Percentiles rank a stretch among this genome's conserved stretches.
phyloP scores from a whole-genome alignment of 2,329 filamentous ascomycete genomes.

The Amphichorda felina region DNA sequence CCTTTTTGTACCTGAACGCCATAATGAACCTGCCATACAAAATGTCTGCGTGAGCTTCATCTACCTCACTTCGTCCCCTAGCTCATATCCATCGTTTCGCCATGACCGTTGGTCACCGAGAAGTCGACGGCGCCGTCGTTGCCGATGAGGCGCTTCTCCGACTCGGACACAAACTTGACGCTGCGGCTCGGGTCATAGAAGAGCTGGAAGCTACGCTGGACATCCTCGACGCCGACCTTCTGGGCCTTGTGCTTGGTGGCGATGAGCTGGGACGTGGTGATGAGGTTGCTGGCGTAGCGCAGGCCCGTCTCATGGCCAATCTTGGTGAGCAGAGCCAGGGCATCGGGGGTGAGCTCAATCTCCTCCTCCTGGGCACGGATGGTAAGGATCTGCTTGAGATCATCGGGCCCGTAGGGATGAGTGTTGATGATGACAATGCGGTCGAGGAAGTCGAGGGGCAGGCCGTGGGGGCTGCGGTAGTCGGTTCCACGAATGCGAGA shows the following conservation, averaged over 20 bases:
- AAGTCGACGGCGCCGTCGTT: constrained; percentile 74
- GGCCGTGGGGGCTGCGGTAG: constrained; percentile 84
- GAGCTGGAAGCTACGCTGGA: constrained; percentile 84
- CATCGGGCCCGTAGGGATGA: constrained; percentile 66
- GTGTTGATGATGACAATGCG: constrained; percentile 95
- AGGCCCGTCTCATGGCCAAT: constrained; percentile 88
- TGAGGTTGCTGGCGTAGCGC: constrained; percentile 94
- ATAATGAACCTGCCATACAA: not conserved
- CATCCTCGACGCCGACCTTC: constrained; percentile 76
- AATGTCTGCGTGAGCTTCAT: not conserved
- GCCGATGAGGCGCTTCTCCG: constrained; percentile 86
- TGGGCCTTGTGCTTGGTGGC: constrained; percentile 75
- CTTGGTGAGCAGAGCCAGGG: constrained; percentile 86
- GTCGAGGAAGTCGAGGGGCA: constrained; percentile 92
- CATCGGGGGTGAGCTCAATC: constrained; percentile 80
- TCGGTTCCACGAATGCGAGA: constrained; percentile 87
- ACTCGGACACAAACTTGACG: constrained; percentile 81
- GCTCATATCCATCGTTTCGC: constrained; percentile 35
- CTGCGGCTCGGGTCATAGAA: constrained; percentile 88
- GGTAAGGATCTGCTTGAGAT: constrained; percentile 84
- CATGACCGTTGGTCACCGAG: constrained; percentile 36
- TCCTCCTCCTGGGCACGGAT: constrained; percentile 95
- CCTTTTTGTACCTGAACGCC: not conserved
- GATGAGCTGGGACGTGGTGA: constrained; percentile 85
- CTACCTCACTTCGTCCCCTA: constrained; percentile 16